These are phyloP conservation scores for Phanerodontia chrysosporium DNA, from an alignment of 768 basidiomycete genomes.

Conservation along the genomic window DNA sequence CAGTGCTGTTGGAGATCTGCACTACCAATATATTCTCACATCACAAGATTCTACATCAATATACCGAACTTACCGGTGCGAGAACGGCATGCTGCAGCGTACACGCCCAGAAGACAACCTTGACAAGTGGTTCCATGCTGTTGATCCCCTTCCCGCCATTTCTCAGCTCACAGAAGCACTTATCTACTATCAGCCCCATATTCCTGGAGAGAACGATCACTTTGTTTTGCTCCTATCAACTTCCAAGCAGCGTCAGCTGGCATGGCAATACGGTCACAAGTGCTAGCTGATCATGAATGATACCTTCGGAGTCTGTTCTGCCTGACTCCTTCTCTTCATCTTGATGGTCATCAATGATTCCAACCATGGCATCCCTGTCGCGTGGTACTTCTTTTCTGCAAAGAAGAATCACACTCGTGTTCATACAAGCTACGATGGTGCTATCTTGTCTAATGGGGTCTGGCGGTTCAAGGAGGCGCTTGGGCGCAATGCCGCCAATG, in stretches of 20 bases:
- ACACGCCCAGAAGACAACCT: background rate
- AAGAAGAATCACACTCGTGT: slow-evolving; percentile 15
- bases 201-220: slow-evolving; percentile 11
- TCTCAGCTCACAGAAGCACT: slow-evolving; percentile 16
- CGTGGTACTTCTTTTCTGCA: slow-evolving; percentile 17
- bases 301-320: slow-evolving; percentile 17
- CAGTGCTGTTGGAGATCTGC: background rate
- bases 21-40: background rate
- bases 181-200: slow-evolving; percentile 21
- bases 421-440: background rate
- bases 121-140: background rate
- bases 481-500: slow-evolving; percentile 14
- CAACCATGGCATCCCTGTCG: slow-evolving; percentile 13
- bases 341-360: slow-evolving; percentile 14
- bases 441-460: background rate
- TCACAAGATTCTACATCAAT: background rate
- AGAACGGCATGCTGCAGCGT: background rate
- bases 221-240: slow-evolving; percentile 19
- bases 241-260: background rate
- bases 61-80: background rate
- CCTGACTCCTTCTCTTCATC: slow-evolving; percentile 13
- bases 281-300: slow-evolving; percentile 13
- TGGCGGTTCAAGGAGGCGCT: slow-evolving; percentile 3
- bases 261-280: slow-evolving; percentile 15
- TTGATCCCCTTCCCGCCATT: background rate